A percentile compares a stretch with the other conserved stretches of the same genome.
phyloP scores from a whole-genome alignment of 2,329 filamentous ascomycete species.

The Exserohilum turcica region DNA sequence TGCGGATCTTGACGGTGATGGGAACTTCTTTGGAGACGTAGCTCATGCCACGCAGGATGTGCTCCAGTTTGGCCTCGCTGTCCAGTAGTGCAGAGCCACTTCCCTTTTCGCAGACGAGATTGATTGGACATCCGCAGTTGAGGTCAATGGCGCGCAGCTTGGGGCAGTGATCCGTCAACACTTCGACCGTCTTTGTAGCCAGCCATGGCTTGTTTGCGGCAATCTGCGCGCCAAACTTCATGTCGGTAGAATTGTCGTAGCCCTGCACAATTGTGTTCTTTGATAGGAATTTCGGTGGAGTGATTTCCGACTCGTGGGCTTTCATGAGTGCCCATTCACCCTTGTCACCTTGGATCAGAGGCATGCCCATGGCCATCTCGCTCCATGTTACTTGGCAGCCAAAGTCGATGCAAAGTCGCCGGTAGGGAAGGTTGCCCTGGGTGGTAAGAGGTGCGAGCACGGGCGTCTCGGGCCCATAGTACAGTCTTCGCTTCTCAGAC shows the following conservation, averaged over 20 bases:
- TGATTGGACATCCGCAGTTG: conserved; percentile 97
- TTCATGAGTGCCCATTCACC: conserved; percentile 95
- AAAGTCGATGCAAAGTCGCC: conserved; percentile 84
- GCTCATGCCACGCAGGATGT: conserved; percentile 96
- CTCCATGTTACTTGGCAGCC: conserved; percentile 95
- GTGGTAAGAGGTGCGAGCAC: conserved; percentile 94
- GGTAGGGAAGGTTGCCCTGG: conserved; percentile 94
- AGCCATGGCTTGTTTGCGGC: conserved; percentile 91
- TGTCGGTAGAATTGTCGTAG: conserved; percentile 81
- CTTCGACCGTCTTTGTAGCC: conserved; percentile 85
- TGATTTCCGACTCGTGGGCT: conserved; percentile 81
- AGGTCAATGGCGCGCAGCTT: conserved; percentile 89
- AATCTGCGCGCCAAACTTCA: conserved; percentile 91
- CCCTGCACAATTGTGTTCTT: conserved; percentile 66
- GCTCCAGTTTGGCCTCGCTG: conserved; percentile 82
- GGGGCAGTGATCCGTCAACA: conserved; percentile 75
- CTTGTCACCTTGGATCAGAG: conserved; percentile 86
- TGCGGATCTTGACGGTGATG: conserved; percentile 93
- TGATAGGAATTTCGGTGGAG: conserved; percentile 69
- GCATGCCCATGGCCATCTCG: conserved; percentile 95
- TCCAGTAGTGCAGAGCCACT: conserved; percentile 94
- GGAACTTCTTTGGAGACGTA: conserved; percentile 87
- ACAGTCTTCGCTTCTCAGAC: conserved; percentile 90
- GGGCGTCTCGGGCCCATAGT: conserved; percentile 93
- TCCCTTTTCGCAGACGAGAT: conserved; percentile 85